phyloP scores from a whole-genome alignment of 129 eudicot species.

The Arctium lappa region DNA sequence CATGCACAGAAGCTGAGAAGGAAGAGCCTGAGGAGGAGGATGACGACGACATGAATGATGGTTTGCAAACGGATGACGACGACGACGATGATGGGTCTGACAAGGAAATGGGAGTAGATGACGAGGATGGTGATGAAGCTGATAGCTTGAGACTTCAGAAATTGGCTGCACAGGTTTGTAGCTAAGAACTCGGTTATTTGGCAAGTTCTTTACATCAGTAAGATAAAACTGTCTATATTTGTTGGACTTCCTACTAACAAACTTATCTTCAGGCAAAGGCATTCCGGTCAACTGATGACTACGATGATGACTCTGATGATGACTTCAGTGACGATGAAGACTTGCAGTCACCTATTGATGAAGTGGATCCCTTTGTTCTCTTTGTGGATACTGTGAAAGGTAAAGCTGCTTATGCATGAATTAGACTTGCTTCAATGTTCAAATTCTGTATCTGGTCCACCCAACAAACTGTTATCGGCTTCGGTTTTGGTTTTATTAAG shows the following conservation, averaged over 20 bases:
- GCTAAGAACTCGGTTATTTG: background rate
- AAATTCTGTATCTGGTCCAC: background rate
- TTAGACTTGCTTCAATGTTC: background rate
- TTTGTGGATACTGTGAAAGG: constrained; percentile 86
- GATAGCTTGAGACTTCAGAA: constrained; percentile 62
- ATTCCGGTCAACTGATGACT: constrained; percentile 60
- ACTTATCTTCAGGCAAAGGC: constrained; percentile 62
- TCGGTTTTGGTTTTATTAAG: background rate
- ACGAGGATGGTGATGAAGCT: constrained; percentile 82
- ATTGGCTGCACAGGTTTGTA: constrained; percentile 78
- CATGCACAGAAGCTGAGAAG: constrained; percentile 51
- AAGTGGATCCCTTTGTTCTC: constrained; percentile 84
- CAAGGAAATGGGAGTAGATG: constrained; percentile 90
- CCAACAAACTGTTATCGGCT: background rate
- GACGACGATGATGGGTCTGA: constrained; percentile 65
- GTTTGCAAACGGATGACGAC: constrained; percentile 66
- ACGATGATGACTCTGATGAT: constrained; percentile 76
- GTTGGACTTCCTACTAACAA: background rate
- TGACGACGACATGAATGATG: constrained; percentile 58
- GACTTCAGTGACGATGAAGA: constrained; percentile 89
- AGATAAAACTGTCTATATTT: background rate
- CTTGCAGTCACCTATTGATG: constrained; percentile 92
- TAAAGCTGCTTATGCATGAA: constrained; percentile 9
- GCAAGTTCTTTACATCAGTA: background rate
- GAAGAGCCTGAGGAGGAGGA: constrained; percentile 51